These are phyloP conservation scores for Leccinum aurantiacum DNA, from an alignment of 768 basidiomycete genomes.

Conservation along the genomic window DNA sequence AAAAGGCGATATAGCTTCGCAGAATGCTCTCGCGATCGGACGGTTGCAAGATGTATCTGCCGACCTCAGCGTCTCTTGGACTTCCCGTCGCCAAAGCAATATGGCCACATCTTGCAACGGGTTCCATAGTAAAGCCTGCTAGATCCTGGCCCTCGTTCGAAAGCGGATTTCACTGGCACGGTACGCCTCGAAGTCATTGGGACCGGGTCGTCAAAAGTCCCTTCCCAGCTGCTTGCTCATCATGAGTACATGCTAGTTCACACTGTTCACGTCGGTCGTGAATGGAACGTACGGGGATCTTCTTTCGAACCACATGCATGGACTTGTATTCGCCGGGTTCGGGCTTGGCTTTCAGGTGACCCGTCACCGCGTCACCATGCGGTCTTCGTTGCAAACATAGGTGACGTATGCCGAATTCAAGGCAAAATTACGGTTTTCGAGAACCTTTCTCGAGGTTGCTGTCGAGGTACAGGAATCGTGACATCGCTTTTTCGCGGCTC, in stretches of 20 bases:
- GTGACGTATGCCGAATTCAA: slow-evolving; percentile 45
- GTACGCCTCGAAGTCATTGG: not conserved
- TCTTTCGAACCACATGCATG: slow-evolving; percentile 45
- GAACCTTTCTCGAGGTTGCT: slow-evolving; percentile 46
- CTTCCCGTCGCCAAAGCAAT: too few species aligned
- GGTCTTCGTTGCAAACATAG: slow-evolving; percentile 48
- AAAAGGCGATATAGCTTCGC: not conserved
- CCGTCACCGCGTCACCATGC: slow-evolving; percentile 40
- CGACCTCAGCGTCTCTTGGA: too few species aligned
- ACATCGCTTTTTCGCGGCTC: slow-evolving; percentile 35
- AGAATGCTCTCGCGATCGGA: not conserved
- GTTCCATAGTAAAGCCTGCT: too few species aligned
- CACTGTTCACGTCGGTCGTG: too few species aligned
- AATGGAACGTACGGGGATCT: slow-evolving; percentile 21
- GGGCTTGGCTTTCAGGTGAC: slow-evolving; percentile 54
- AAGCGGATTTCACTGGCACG: not conserved
- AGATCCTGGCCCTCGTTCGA: not conserved
- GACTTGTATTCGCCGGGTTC: slow-evolving; percentile 46
- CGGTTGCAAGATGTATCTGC: not conserved
- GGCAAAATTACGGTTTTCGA: slow-evolving; percentile 47
- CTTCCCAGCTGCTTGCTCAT: not conserved
- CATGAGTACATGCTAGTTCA: too few species aligned
- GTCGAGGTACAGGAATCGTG: slow-evolving; percentile 41
- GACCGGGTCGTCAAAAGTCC: not conserved
- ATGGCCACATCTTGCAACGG: too few species aligned